Conservation (phyloP, 139 green algal genomes). For the Yamagishiella unicocca region DNA sequence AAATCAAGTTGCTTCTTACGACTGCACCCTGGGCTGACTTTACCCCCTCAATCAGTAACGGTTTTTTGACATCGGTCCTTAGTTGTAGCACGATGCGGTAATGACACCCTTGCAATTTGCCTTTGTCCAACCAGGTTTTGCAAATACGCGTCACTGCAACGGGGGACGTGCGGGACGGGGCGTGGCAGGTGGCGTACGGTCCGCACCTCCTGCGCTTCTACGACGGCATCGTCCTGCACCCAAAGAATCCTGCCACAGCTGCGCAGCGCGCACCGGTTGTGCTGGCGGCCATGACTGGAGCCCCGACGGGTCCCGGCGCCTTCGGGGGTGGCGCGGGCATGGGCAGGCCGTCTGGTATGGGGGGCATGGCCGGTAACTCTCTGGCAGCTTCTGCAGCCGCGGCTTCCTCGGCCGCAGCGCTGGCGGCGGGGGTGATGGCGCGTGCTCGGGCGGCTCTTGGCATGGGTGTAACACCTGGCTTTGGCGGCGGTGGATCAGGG, state of each 20-base stretch:
- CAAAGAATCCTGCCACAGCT: constrained; percentile 39
- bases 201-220: constrained; percentile 27
- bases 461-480: not conserved
- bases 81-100: too few species aligned
- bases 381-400: not conserved
- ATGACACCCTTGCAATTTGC: too few species aligned
- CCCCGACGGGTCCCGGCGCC: too few species aligned
- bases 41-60: too few species aligned
- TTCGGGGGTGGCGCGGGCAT: too few species aligned
- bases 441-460: constrained; percentile 5
- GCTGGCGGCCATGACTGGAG: constrained; percentile 22
- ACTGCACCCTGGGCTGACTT: too few species aligned
- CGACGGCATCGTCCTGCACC: constrained; percentile 38
- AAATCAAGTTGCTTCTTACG: too few species aligned
- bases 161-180: constrained; percentile 1
- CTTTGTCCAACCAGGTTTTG: too few species aligned
- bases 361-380: not conserved
- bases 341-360: too few species aligned
- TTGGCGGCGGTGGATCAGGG: not conserved
- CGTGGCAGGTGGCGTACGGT: constrained; percentile 21
- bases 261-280: constrained; percentile 28
- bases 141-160: constrained; percentile 19
- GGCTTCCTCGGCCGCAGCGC: constrained; percentile 7
- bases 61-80: too few species aligned
- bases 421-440: constrained; percentile 25